These are phyloP conservation scores for Kwoniella bestiolae DNA, from an alignment of 768 basidiomycete genomes.

Conservation along the genomic window DNA sequence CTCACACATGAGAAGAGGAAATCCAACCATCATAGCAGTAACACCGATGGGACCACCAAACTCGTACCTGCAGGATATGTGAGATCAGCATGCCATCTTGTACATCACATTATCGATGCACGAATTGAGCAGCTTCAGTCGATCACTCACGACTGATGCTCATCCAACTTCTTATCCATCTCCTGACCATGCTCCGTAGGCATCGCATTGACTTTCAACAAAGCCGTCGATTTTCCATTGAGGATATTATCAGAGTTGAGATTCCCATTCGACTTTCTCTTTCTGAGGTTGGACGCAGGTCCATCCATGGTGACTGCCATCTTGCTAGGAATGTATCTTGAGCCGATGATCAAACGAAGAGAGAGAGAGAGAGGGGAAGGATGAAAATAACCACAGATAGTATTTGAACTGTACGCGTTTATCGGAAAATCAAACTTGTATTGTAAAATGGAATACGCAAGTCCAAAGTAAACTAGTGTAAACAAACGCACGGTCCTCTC, in stretches of 20 bases:
- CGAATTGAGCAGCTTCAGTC: too few species aligned
- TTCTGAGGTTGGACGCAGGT: slow-evolving; percentile 26
- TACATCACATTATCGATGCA: too few species aligned
- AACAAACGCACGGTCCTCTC: slow-evolving; percentile 2
- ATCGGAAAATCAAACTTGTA: not conserved
- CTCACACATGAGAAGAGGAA: slow-evolving; percentile 86
- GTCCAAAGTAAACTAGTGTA: not conserved
- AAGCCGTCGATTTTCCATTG: slow-evolving; percentile 35
- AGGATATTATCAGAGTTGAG: slow-evolving; percentile 31
- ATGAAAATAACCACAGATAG: not conserved
- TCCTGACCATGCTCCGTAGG: slow-evolving; percentile 72
- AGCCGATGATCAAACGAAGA: not conserved
- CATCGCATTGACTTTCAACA: slow-evolving; percentile 41
- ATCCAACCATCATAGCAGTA: slow-evolving; percentile 87
- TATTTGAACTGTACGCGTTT: not conserved
- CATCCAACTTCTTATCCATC: slow-evolving; percentile 73
- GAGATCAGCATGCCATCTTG: not conserved
- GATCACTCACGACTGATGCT: slow-evolving; percentile 67
- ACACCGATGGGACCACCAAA: slow-evolving; percentile 95
- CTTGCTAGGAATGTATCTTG: not conserved
- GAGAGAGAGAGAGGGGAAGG: not conserved
- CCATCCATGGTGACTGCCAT: slow-evolving; percentile 25
- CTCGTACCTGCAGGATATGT: slow-evolving; percentile 72
- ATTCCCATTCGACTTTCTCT: slow-evolving; percentile 9
- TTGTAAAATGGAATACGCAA: not conserved